Evolutionary conservation across 176 grass and related monocot species (phyloP), one percentile per base, ranked within the genome.

Genomic region (Carex littledalei): DNA sequence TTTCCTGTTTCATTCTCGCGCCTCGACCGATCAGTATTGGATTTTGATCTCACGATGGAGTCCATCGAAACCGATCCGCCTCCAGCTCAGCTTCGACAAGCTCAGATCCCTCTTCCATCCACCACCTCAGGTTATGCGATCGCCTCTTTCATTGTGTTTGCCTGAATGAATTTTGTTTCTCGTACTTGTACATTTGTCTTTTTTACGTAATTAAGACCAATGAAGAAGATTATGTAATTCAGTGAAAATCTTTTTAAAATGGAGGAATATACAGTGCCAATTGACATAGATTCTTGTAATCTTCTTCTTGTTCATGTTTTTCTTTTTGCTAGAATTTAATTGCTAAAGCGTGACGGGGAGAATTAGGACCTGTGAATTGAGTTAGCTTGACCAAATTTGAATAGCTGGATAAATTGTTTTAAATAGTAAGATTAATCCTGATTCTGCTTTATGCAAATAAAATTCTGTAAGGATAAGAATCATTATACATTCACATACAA

Each of bases 61-160:
- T 83, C 87, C 24, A 79, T 80, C 74, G 47, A 76, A 34, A 85
- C 75, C 74, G 76, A 81, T 80, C 76, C 87, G 32, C 75, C 66
- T 41, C 86, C 66, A 45, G 59, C 26, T 63, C 53, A 62, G 17
- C 59, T 43, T 54, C 73, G 76, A 47, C 41, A 56, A 11, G 85
- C 62, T 32, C 74, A 66, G 72, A 68, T 85, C 68, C 83, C 87
- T 63, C 62, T 80, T 12, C 50, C 49, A 29, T n/a, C 9, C 18
- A 22, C 35, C 35, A 20, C 75, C 78, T 32, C 87, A 85, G 87
- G 83, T 88, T 63, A 81, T 39, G 56, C 31, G 35, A 61, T 81
- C 35, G 59, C 78, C 22, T 81, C 49, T 35, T 22, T 13, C 18
- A 35, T 80, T 55, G 1, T 80, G 12, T 80, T 37, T 58, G 31